Percentiles rank a stretch among this genome's conserved stretches.
Conservation (phyloP, 2,329 filamentous ascomycete species). For the Xylaria sp. region DNA sequence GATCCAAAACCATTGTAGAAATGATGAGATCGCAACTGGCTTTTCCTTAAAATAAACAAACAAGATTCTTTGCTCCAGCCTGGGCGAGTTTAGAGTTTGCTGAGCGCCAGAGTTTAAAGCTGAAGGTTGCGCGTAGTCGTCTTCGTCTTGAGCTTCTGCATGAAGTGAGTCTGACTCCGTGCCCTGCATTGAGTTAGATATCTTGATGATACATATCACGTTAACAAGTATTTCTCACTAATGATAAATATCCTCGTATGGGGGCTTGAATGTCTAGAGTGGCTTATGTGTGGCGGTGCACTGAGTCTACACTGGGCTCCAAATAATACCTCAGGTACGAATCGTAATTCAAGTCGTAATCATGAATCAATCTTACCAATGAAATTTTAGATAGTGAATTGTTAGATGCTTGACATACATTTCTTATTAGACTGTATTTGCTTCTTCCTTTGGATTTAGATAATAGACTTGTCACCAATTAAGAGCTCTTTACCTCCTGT, state of each 20-base stretch:
- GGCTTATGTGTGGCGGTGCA: no score
- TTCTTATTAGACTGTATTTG: not conserved
- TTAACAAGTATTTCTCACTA: no score
- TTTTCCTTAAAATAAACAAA: not conserved
- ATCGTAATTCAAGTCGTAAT: no score
- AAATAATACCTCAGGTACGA: no score
- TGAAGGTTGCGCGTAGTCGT: not conserved
- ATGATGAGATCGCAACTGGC: not conserved
- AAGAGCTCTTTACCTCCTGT: not conserved
- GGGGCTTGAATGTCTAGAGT: no score
- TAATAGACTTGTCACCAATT: constrained; percentile 5
- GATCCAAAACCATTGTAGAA: constrained; percentile 16
- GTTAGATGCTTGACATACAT: not conserved
- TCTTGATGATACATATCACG: no score
- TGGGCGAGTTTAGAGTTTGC: not conserved
- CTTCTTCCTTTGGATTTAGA: not conserved
- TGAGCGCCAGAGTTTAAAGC: not conserved
- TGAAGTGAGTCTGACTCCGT: not conserved
- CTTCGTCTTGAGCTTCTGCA: not conserved
- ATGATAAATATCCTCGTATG: no score
- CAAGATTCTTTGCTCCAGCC: not conserved
- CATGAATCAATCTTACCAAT: not conserved
- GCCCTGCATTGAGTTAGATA: no score
- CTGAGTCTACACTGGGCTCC: no score
- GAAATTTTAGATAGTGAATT: not conserved